Evolutionary conservation across 2,329 filamentous ascomycete species (phyloP), one percentile per base, ranked within the genome.

Genomic region (Fusarium sp.): DNA sequence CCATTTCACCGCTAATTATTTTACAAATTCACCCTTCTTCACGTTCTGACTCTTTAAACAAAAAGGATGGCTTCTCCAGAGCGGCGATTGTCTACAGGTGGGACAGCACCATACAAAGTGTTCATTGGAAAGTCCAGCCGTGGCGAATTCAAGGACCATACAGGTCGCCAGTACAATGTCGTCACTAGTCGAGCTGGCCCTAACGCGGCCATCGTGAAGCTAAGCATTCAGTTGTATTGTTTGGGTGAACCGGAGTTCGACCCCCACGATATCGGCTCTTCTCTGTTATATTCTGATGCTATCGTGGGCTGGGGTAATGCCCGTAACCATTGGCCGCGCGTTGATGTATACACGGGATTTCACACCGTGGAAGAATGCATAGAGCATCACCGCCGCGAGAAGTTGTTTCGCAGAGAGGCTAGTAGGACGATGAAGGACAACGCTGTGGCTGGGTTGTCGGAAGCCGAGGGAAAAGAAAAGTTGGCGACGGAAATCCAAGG

Each of bases 131-230:
- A 61, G 4, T 3, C 13, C 15, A 31, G 3, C 1, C 36, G 48
- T 8, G 30, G 28, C 26, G n/a, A 28, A 18, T 67, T 61, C 89
- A 93, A 45, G 20, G 67, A 72, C n/a, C 61, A 74, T 15, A 18
- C 39, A 7, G 57, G 57, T 13, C 48, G 47, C 14, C 42, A 26
- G 5, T 72, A 74, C 30, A 38, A 36, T 18, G 9, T 45, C 8
- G 7, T 26, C 9, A 7, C 36, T 10, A 2, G 3, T n/a, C 15
- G 33, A 39, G 15, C 26, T 28, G 50, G 50, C 15, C 26, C 24
- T 1, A 16, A 35, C 7, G 33, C 45, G 6, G 28, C n/a, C 8
- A 48, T 68, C 18, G 18, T 31, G 4, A 74, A 74, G 12, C 71
- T 74, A 16, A 41, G 71, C 31, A 63, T 72, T 16, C 71, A 74